Base-by-base conservation (phyloP, 1,284 basidiomycete genomes). In the Meira nashicola region DNA sequence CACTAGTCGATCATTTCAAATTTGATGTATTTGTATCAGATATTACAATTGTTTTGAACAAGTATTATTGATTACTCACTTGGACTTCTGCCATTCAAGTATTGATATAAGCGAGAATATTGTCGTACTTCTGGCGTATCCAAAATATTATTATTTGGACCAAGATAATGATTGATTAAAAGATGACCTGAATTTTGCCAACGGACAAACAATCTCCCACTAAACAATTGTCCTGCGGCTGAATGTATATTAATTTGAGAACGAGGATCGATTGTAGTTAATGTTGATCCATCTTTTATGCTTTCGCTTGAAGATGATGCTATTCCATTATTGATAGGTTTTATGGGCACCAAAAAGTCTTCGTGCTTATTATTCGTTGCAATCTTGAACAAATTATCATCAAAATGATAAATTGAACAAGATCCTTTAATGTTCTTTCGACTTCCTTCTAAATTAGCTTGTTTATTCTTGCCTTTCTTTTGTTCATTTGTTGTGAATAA, bases 151-250 rank as follows among this genome's bases (percentile, higher is more conserved):
- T 41, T 38, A 9, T 38, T 11, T 11, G 37, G 17, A 19, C 23
- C 50, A 8, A 17, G 37, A 17, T 53, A 53, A 25, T 53, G 23
- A 23, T 33, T 53, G 17, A 53, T 23, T 5, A 53, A 33, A n/a
- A 53, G 37, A 23, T 53, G 50, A 41, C 50, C 50, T 5, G 21
- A 33, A n/a, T 17, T 33, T 33, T 53, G 23, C 39, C 38, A 41
- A 14, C 50, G 17, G 38, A 38, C 38, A 23, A 53, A 53, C 12
- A 53, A 33, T 14, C 50, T n/a, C 6, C 50, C 50, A 21, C 19
- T 39, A 15, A 53, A 53, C 2, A 17, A 4, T 19, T 14, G 17
- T 14, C 37, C 50, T 48, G 46, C 17, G 14, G 12, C 17, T 17
- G 46, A 48, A 15, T 5, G 12, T 3, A 14, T 48, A 33, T 33